Evolutionary conservation across 352 stramenopile species (phyloP).

Genomic region (Sclerospora graminicola): DNA sequence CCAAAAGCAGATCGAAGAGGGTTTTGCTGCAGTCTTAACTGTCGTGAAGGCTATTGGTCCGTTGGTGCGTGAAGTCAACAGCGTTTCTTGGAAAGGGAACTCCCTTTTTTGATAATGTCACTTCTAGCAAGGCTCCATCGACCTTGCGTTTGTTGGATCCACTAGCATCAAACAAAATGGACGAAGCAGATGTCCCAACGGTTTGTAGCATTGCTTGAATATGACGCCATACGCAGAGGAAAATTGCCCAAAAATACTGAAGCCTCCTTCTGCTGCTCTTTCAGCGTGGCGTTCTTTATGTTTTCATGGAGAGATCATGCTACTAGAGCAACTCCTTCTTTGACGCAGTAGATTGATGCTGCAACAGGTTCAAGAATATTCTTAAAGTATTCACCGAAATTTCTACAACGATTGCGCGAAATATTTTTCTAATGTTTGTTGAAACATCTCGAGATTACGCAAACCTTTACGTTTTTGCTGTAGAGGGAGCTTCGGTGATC

Average conservation of each 20-base stretch:
- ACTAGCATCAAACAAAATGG: slow-evolving; percentile 33
- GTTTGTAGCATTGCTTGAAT: slow-evolving; percentile 50
- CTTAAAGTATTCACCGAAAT: slow-evolving; percentile 60
- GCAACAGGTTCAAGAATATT: slow-evolving; percentile 80
- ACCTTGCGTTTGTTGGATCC: slow-evolving; percentile 42
- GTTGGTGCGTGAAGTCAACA: slow-evolving; percentile 17
- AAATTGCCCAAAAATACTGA: slow-evolving; percentile 63
- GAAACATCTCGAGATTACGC: slow-evolving; percentile 81
- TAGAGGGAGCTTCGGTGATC: slow-evolving; percentile 21
- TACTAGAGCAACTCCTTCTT: slow-evolving; percentile 77
- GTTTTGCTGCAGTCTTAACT: slow-evolving; percentile 44
- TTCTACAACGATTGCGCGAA: slow-evolving; percentile 54
- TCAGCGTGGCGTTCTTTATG: slow-evolving; percentile 36
- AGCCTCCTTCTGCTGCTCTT: slow-evolving; percentile 33
- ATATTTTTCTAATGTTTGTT: slow-evolving; percentile 82
- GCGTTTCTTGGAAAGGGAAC: slow-evolving; percentile 45
- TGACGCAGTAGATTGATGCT: slow-evolving; percentile 68
- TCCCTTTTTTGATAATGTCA: slow-evolving; percentile 60
- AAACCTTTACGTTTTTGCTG: slow-evolving; percentile 61
- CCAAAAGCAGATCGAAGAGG: slow-evolving; percentile 76
- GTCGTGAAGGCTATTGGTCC: slow-evolving; percentile 9
- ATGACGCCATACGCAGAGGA: slow-evolving; percentile 58
- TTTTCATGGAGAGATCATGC: slow-evolving; percentile 46
- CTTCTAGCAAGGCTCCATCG: slow-evolving; percentile 56
- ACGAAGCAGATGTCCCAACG: slow-evolving; percentile 30